Evolutionary conservation across 2,329 filamentous ascomycete species (phyloP), one percentile per base, ranked within the genome.

Genomic region (Fusarium palustre): DNA sequence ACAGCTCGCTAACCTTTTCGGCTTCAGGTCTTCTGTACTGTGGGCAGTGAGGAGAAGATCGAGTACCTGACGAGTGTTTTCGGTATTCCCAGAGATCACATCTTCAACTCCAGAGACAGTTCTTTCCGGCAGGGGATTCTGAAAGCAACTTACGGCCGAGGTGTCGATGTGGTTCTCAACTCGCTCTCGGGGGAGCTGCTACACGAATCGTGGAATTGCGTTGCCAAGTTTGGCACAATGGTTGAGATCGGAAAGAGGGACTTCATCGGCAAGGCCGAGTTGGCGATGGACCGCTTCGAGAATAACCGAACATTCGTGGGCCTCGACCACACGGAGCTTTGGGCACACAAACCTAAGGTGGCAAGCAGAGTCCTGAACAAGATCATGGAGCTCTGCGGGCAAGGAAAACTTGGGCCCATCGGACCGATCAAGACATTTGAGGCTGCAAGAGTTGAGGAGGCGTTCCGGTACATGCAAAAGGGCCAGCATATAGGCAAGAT

Each of bases 221-320:
- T 86, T 5, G 82, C 83, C 2, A 70, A 76, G 7, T 82, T 80
- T 47, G 84, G 82, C 0, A 77, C 71, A 5, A 80, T 86, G 74
- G 58, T 85, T 0, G 83, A 86, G 54, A 79, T 85, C n/a, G 82
- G 81, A 9, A 81, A 81, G 64, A 72, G 78, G 8, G 81, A 85
- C 46, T 74, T 84, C 3, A 68, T 79, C 1, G 78, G 79, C 1
- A 78, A 80, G 24, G 79, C 77, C 3, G 70, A 76, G 8, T 76
- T 87, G 7, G 79, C 80, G 3, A 84, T 87, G 82, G 66, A 77
- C 1, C 75, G 77, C 0, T 87, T 88, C 39, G 72, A 78, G 5
- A 66, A 63, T 1, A 80, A 78, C 6, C 74, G 79, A 1, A 75
- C 74, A 79, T 30, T 64, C 69, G 16, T 76, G 12, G 54, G 76